These are phyloP conservation scores for Neonectria sp. DNA, from an alignment of 2,329 filamentous ascomycete genomes.

Conservation along the genomic window DNA sequence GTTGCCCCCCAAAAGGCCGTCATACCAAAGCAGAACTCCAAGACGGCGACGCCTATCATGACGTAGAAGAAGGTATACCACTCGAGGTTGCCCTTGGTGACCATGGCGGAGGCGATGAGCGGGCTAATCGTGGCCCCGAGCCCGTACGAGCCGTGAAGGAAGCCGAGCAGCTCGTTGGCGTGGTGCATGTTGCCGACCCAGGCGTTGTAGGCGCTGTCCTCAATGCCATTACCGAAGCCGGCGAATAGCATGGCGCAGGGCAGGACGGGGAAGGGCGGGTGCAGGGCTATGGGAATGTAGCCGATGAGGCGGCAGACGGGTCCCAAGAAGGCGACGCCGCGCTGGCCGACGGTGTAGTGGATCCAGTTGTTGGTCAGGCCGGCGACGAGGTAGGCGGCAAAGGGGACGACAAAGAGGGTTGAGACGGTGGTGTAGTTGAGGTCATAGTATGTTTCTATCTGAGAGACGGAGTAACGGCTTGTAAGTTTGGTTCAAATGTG, in stretches of 20 bases:
- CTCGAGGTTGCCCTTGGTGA: constrained; percentile 71
- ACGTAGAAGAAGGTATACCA: constrained; percentile 87
- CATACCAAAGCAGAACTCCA: constrained; percentile 69
- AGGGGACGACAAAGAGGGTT: constrained; percentile 76
- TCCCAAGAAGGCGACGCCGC: constrained; percentile 78
- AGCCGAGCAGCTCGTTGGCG: constrained; percentile 80
- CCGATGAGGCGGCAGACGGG: constrained; percentile 75
- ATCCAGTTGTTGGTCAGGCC: constrained; percentile 76
- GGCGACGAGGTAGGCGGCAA: constrained; percentile 75
- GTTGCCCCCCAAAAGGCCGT: constrained; percentile 76
- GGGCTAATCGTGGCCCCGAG: constrained; percentile 79
- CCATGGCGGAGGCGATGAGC: constrained; percentile 80
- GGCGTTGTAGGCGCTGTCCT: constrained; percentile 73
- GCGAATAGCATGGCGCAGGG: constrained; percentile 76
- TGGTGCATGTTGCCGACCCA: constrained; percentile 80
- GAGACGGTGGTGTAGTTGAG: constrained; percentile 76
- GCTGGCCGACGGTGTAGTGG: constrained; percentile 77
- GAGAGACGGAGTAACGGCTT: neutral
- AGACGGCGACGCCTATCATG: constrained; percentile 72
- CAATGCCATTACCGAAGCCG: constrained; percentile 80
- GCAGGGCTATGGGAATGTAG: constrained; percentile 75
- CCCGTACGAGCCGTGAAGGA: constrained; percentile 81
- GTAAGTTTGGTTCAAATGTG: neutral
- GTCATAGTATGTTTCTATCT: constrained; percentile 67
- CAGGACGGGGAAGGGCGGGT: constrained; percentile 79